Conservation (phyloP, 202 grass and related monocot species). For the Elaeis oleifera region DNA sequence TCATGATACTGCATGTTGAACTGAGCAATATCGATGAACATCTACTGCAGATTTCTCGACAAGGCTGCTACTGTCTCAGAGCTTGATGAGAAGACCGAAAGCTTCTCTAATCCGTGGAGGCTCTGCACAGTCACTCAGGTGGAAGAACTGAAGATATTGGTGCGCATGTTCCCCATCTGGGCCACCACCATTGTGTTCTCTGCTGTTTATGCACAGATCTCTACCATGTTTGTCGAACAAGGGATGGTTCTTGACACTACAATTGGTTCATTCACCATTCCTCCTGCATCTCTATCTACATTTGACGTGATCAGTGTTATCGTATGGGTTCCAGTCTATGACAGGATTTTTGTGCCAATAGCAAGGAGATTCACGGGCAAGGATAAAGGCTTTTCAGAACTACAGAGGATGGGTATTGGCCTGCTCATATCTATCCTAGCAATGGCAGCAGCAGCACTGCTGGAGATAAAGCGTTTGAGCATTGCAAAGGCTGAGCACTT, state of each 20-base stretch:
- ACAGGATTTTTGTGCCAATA: background rate
- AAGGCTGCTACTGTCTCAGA: too few relatives aligned
- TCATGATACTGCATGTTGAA: too few relatives aligned
- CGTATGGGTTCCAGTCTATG: slow-evolving; percentile 5
- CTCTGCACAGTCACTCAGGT: slow-evolving; percentile 9
- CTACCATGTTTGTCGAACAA: slow-evolving; percentile 4
- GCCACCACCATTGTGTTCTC: slow-evolving; percentile 3
- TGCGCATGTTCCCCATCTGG: background rate
- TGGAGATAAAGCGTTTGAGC: background rate
- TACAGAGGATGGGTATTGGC: slow-evolving; percentile 4
- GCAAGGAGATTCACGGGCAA: background rate
- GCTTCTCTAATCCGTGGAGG: background rate
- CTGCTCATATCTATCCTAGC: background rate
- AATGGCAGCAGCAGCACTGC: background rate
- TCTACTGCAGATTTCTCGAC: too few relatives aligned
- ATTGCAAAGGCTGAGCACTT: background rate
- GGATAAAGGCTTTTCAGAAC: background rate
- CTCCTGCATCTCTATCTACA: slow-evolving; percentile 4
- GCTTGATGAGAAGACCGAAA: too few relatives aligned
- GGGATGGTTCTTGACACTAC: background rate
- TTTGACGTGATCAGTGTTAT: slow-evolving; percentile 7
- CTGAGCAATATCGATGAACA: too few relatives aligned
- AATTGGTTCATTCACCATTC: slow-evolving; percentile 4
- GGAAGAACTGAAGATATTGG: slow-evolving; percentile 4
- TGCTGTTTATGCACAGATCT: background rate